Evolutionary conservation across 371 early-diverging fungal species (phyloP), one percentile per base, ranked within the genome.

Genomic region (Rhizopus microsporus): DNA sequence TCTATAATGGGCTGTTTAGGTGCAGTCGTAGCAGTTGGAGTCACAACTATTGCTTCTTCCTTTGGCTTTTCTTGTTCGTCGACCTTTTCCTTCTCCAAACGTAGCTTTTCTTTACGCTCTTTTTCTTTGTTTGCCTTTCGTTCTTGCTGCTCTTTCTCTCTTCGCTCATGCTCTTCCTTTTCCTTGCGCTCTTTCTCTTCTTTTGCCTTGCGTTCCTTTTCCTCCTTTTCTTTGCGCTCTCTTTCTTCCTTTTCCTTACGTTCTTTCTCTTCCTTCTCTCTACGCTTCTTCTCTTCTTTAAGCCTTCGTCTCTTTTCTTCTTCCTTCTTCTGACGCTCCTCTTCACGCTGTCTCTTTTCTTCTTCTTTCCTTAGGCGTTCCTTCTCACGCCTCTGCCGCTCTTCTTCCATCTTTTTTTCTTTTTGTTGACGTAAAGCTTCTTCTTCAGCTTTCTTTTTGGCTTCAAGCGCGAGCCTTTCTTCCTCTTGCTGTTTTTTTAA

Each of bases 311-410:
- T 59, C 50, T 59, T 59, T 47, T 64, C 65, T 15, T 64, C 65
- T 32, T 64, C 65, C n/a, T 64, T 64, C 8, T 29, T 39, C 6
- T 51, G 51, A 4, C 65, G 56, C 30, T 76, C 73, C 51, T 67
- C 62, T 42, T 81, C 83, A 44, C 63, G 63, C 13, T 65, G 63
- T 30, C 63, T 60, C 51, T 59, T 65, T 31, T 75, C 70, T 57
- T 74, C 69, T 39, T 78, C 75, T 47, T 62, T 67, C 32, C 49
- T 51, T 16, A 65, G 43, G 13, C 73, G 65, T 34, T 76, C 71
- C 47, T 65, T 57, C 50, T 81, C 83, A 39, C 77, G 72, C 39
- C 75, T 68, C 62, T 84, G 83, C 34, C 81, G 78, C 56, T 88
- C 88, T 7, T 63, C 59, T 12, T 71, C 71, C 1, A 63, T 63